Evolutionary conservation across 2,329 filamentous ascomycete genomes (phyloP).

Genomic region (Pseudogymnoascus sp.): DNA sequence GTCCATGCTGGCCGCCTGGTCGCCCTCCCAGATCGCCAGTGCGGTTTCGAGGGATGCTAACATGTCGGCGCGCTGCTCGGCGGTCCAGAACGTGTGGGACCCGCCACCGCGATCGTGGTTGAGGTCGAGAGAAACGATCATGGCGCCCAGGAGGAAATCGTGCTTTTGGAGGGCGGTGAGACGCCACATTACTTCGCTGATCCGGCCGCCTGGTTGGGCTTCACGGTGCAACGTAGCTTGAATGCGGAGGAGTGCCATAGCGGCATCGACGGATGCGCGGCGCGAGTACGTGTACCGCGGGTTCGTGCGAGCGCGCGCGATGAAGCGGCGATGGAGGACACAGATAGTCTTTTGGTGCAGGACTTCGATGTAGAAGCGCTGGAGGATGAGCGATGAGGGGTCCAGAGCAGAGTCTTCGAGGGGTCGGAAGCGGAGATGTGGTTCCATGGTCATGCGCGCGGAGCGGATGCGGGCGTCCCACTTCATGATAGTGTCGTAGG

Average conservation of each 20-base stretch:
- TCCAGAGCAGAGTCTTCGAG: conserved; percentile 68
- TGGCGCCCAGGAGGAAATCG: conserved; percentile 79
- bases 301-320: conserved; percentile 68
- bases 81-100: conserved; percentile 41
- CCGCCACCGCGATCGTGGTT: conserved; percentile 49
- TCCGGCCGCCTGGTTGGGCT: conserved; percentile 59
- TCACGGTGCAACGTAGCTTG: conserved; percentile 69
- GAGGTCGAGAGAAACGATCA: conserved; percentile 75
- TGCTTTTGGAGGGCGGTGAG: conserved; percentile 64
- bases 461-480: conserved; percentile 54
- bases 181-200: conserved; percentile 69
- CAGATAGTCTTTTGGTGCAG: conserved; percentile 84
- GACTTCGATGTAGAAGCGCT: conserved; percentile 75
- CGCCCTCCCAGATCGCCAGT: conserved; percentile 68
- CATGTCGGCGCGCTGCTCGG: conserved; percentile 63
- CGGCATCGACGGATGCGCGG: conserved; percentile 75
- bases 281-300: conserved; percentile 77
- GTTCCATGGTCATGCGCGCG: conserved; percentile 60
- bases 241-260: conserved; percentile 70
- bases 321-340: conserved; percentile 79
- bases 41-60: conserved; percentile 63
- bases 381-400: conserved; percentile 75
- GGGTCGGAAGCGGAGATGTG: conserved; percentile 66
- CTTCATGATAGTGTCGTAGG: conserved; percentile 57
- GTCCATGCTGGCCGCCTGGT: conserved; percentile 73